Conservation (phyloP, 176 grass and related monocot genomes). For the Oryza australiensis region DNA sequence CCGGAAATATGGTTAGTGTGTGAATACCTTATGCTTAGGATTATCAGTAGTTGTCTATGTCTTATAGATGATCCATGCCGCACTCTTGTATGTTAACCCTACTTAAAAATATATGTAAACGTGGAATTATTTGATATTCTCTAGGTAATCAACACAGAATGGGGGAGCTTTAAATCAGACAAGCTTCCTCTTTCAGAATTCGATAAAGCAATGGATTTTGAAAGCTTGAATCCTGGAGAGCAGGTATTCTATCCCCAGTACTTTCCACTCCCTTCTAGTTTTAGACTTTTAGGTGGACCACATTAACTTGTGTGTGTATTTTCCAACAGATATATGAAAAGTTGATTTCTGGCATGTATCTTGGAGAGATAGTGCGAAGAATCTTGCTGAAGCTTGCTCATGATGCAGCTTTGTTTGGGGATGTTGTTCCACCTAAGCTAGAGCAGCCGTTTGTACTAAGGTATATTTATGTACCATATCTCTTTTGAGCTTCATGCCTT, state of each 20-base stretch:
- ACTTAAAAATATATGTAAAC: neutral
- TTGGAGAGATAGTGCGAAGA: constrained; percentile 87
- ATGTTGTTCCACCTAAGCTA: constrained; percentile 77
- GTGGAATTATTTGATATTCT: constrained; percentile 18
- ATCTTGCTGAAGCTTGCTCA: constrained; percentile 75
- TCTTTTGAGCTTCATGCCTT: neutral
- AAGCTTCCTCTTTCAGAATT: constrained; percentile 82
- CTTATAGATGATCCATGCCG: neutral
- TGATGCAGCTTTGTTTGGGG: constrained; percentile 77
- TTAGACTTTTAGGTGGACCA: neutral
- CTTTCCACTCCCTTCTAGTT: neutral
- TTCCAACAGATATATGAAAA: constrained; percentile 84
- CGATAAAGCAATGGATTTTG: constrained; percentile 77
- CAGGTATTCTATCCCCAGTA: constrained; percentile 41
- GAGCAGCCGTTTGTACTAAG: constrained; percentile 75
- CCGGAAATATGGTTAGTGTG: constrained; percentile 64
- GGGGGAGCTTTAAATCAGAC: constrained; percentile 83
- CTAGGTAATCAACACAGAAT: constrained; percentile 92
- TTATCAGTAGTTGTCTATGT: neutral
- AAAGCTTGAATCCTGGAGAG: constrained; percentile 89
- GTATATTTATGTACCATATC: constrained; percentile 44
- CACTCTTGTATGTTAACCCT: neutral
- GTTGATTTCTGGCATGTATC: constrained; percentile 93
- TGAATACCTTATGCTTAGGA: neutral
- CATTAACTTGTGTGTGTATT: neutral